phyloP scores from a whole-genome alignment of 1,284 basidiomycete species.

The Ceratobasidium sp. region DNA sequence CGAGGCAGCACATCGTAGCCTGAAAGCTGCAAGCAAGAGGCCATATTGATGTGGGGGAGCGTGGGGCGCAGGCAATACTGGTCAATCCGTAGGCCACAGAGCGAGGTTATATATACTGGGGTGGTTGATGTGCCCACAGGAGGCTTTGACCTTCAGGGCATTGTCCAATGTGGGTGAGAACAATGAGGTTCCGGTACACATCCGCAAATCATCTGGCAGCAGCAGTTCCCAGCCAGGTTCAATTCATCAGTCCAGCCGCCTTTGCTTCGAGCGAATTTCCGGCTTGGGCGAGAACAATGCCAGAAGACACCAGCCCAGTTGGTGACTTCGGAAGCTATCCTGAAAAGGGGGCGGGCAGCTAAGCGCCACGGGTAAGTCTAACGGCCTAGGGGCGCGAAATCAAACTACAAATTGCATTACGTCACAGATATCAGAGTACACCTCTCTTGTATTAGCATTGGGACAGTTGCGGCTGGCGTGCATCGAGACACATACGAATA shows the following conservation, averaged over 20 bases:
- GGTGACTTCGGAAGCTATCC: constrained; percentile 30
- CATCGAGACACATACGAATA: constrained; percentile 37
- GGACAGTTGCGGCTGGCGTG: neutral
- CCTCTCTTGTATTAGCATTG: constrained; percentile 25
- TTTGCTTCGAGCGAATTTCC: constrained; percentile 24
- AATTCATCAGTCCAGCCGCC: constrained; percentile 26
- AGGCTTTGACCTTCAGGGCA: constrained; percentile 39
- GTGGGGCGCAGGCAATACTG: neutral
- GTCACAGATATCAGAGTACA: constrained; percentile 38
- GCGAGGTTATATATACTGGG: constrained; percentile 31
- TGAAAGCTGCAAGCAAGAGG: constrained; percentile 13
- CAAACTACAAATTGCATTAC: constrained; percentile 20
- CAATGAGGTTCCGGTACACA: constrained; percentile 32
- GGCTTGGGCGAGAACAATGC: constrained; percentile 36
- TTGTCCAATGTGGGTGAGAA: constrained; percentile 20
- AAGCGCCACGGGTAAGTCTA: constrained; percentile 8
- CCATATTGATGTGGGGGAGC: constrained; percentile 14
- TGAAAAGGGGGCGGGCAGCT: neutral
- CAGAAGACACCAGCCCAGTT: constrained; percentile 14
- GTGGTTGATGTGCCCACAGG: constrained; percentile 10
- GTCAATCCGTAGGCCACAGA: neutral
- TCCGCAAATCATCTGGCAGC: constrained; percentile 41
- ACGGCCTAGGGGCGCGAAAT: constrained; percentile 1
- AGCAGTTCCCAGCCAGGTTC: constrained; percentile 8
- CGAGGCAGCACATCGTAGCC: constrained; percentile 14